Percentiles rank a stretch among this genome's conserved stretches.
Conservation (phyloP, 177 flowering plant species). For the Vitis hybrid region DNA sequence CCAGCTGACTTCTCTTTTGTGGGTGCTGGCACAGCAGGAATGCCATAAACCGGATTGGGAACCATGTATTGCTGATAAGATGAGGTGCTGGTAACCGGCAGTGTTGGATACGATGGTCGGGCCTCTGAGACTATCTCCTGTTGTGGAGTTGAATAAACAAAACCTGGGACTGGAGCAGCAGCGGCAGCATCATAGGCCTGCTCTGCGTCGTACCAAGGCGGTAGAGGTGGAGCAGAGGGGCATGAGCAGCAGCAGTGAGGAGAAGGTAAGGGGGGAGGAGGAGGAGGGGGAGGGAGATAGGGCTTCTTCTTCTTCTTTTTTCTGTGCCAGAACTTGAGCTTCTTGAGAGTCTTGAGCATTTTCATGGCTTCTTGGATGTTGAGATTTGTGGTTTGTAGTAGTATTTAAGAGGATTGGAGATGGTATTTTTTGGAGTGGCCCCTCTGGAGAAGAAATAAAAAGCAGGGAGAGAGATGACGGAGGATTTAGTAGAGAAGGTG, state of each 20-base stretch:
- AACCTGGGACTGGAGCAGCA: slow-evolving; percentile 2
- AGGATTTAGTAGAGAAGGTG: too few species aligned
- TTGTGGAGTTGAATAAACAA: not conserved
- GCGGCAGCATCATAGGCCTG: slow-evolving; percentile 8
- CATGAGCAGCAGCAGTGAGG: slow-evolving; percentile 13
- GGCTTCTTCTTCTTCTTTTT: slow-evolving; percentile 40
- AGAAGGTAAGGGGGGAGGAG: not conserved
- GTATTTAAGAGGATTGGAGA: not conserved
- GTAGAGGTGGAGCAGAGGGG: slow-evolving; percentile 62
- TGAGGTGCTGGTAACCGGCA: not conserved
- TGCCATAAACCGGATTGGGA: slow-evolving; percentile 34
- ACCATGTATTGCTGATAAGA: slow-evolving; percentile 48
- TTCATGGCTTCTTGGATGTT: not conserved
- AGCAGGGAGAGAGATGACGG: too few species aligned
- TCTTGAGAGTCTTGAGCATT: slow-evolving; percentile 38
- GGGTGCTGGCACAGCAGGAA: slow-evolving; percentile 22
- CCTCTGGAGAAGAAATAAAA: not conserved
- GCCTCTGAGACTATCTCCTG: slow-evolving; percentile 18
- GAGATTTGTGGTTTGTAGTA: not conserved
- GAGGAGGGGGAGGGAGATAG: slow-evolving; percentile 3
- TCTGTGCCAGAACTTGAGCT: slow-evolving; percentile 47
- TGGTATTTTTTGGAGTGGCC: not conserved
- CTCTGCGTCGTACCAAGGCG: slow-evolving; percentile 38
- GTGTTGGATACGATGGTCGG: not conserved
- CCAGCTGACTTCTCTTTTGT: slow-evolving; percentile 21